A percentile compares a stretch with the other conserved stretches of the same genome.
Evolutionary conservation across 139 green algal species (phyloP).

Genomic region (Chlorella ohadii): DNA sequence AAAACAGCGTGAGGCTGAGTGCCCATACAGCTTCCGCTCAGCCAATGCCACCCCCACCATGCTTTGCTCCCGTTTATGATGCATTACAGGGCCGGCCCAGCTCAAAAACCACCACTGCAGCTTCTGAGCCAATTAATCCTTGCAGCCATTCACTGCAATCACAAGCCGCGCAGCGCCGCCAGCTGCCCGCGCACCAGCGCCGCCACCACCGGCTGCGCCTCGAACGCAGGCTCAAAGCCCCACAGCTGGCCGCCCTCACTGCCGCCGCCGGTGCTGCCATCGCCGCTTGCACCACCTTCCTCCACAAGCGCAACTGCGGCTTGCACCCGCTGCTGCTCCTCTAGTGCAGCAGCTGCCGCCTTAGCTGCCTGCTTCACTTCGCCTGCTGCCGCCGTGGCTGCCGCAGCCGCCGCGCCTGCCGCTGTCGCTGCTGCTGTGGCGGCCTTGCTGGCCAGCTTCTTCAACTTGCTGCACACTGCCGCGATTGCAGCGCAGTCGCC

Average conservation of each 20-base stretch:
- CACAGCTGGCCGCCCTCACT: not conserved
- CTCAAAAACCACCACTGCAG: too few relatives aligned
- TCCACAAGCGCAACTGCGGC: not conserved
- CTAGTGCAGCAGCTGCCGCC: not conserved
- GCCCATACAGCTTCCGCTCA: too few relatives aligned
- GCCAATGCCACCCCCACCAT: too few relatives aligned
- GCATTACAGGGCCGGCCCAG: too few relatives aligned
- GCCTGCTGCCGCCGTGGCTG: not conserved
- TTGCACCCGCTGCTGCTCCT: not conserved
- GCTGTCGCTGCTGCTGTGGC: not conserved
- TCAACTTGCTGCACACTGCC: not conserved
- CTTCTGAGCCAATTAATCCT: too few relatives aligned
- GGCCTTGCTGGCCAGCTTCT: constrained; percentile 1
- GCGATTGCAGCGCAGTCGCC: not conserved
- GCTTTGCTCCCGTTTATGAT: too few relatives aligned
- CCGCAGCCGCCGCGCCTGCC: not conserved
- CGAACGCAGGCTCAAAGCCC: constrained; percentile 25
- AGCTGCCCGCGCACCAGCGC: constrained; percentile 17
- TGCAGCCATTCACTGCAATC: too few relatives aligned
- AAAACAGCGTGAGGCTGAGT: too few relatives aligned
- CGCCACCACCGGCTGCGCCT: not conserved
- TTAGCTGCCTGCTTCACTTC: not conserved
- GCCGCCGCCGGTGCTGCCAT: not conserved
- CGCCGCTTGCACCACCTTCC: not conserved
- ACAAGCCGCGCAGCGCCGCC: not conserved